Conservation (phyloP, 768 basidiomycete genomes). For the Agrocybe pediades region DNA sequence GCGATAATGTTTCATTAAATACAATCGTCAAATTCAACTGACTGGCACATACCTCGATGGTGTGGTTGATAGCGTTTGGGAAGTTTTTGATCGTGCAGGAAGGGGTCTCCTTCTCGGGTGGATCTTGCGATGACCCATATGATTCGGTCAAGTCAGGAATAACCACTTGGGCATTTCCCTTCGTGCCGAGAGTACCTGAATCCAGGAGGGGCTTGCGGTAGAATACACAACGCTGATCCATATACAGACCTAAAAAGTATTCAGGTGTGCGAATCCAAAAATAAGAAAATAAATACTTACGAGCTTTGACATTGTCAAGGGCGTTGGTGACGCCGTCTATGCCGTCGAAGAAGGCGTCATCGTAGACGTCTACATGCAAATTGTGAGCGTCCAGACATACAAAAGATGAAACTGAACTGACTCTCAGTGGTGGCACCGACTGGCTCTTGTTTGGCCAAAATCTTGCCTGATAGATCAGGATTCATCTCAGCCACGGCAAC, state of each 20-base stretch:
- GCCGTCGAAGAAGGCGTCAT: constrained; percentile 81
- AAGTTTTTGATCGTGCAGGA: constrained; percentile 99
- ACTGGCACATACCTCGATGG: constrained; percentile 71
- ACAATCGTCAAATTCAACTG: not conserved
- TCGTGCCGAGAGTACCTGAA: constrained; percentile 97
- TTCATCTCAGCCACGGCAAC: constrained; percentile 96
- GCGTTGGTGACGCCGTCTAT: constrained; percentile 98
- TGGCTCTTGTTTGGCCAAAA: constrained; percentile 86
- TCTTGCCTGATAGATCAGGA: constrained; percentile 83
- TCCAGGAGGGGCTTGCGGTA: constrained; percentile 95
- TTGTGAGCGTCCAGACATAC: constrained; percentile 49
- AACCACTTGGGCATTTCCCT: constrained; percentile 96
- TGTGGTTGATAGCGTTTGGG: constrained; percentile 97
- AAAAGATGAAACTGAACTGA: constrained; percentile 38
- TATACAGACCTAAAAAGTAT: constrained; percentile 78
- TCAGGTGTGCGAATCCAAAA: not conserved
- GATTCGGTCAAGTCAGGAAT: constrained; percentile 95
- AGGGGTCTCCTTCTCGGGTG: constrained; percentile 96
- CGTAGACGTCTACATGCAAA: constrained; percentile 70
- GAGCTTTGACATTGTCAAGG: constrained; percentile 94
- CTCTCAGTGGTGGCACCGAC: constrained; percentile 94
- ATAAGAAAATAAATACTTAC: constrained; percentile 45
- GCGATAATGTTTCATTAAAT: not conserved
- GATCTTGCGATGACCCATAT: constrained; percentile 97
- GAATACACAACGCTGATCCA: constrained; percentile 98